These are phyloP conservation scores for Crithidia expoeki DNA, from an alignment of 208 protist species.

Conservation along the genomic window DNA sequence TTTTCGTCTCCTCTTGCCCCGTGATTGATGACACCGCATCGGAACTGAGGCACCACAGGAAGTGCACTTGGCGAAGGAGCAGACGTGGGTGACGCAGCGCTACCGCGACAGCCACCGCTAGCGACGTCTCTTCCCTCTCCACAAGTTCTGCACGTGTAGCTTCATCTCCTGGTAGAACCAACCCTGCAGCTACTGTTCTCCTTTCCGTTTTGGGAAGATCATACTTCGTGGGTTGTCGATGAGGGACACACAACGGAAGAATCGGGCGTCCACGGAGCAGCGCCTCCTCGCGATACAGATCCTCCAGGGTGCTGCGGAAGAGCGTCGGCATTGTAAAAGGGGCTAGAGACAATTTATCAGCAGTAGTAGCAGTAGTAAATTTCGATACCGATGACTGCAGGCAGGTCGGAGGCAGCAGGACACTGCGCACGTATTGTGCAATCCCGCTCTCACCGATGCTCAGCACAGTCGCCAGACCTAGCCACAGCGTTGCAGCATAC, in stretches of 20 bases:
- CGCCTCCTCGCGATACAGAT: slow-evolving; percentile 25
- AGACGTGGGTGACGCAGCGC: slow-evolving; percentile 53
- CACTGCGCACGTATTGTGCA: slow-evolving; percentile 42
- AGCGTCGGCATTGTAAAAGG: slow-evolving; percentile 35
- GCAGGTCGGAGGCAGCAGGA: slow-evolving; percentile 20
- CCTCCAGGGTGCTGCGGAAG: slow-evolving; percentile 29
- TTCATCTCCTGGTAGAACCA: background rate
- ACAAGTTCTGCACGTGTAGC: background rate
- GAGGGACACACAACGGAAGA: slow-evolving; percentile 6
- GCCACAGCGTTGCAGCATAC: slow-evolving; percentile 19
- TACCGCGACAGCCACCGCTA: slow-evolving; percentile 37
- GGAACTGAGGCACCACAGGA: slow-evolving; percentile 26
- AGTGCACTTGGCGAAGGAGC: slow-evolving; percentile 40
- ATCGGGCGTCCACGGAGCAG: background rate
- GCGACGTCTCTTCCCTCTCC: slow-evolving; percentile 9
- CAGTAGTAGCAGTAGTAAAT: background rate
- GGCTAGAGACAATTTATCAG: slow-evolving; percentile 11
- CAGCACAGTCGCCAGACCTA: slow-evolving; percentile 27
- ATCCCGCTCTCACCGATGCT: slow-evolving; percentile 29
- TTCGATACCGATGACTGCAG: background rate
- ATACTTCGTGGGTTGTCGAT: background rate
- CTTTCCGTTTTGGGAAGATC: background rate
- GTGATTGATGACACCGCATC: background rate
- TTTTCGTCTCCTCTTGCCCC: too few species aligned
- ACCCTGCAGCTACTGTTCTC: background rate